phyloP scores from a whole-genome alignment of 495 filamentous ascomycete species.

The Parathielavia hyrcaniae region DNA sequence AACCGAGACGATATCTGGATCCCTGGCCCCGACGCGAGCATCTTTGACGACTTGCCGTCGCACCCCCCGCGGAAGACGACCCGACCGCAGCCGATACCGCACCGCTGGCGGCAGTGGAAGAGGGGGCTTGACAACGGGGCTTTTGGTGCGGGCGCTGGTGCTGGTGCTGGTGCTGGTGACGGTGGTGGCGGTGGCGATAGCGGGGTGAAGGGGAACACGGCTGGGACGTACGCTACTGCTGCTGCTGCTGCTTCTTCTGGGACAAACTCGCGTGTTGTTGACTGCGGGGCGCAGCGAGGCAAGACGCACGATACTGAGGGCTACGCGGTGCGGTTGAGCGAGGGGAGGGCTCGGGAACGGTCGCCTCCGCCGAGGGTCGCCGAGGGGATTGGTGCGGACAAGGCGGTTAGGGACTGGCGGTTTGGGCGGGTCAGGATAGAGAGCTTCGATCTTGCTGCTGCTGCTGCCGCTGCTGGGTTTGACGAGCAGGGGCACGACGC shows the following conservation, averaged over 20 bases:
- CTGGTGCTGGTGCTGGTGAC: neutral
- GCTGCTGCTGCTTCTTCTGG: neutral
- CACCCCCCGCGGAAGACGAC: conserved; percentile 29
- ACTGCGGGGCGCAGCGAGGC: conserved; percentile 39
- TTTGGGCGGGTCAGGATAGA: conserved; percentile 42
- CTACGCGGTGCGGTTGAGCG: conserved; percentile 28
- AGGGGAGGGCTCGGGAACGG: conserved; percentile 29
- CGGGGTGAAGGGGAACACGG: neutral
- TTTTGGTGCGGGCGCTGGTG: neutral
- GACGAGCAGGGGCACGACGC: neutral
- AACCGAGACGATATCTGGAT: conserved; percentile 35
- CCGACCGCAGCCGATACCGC: neutral
- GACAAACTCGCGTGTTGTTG: conserved; percentile 30
- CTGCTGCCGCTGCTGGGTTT: neutral
- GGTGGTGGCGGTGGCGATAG: neutral
- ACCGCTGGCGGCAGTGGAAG: conserved; percentile 3
- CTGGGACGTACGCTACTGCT: neutral
- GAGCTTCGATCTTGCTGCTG: conserved; percentile 36
- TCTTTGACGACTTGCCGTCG: conserved; percentile 44
- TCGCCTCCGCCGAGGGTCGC: conserved; percentile 31
- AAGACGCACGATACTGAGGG: conserved; percentile 17
- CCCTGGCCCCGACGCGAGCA: conserved; percentile 31
- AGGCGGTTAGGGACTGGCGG: conserved; percentile 43
- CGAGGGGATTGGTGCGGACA: conserved; percentile 35
- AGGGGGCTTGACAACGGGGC: neutral